Conservation (phyloP, 306 rosid species). For the Corylus americana region DNA sequence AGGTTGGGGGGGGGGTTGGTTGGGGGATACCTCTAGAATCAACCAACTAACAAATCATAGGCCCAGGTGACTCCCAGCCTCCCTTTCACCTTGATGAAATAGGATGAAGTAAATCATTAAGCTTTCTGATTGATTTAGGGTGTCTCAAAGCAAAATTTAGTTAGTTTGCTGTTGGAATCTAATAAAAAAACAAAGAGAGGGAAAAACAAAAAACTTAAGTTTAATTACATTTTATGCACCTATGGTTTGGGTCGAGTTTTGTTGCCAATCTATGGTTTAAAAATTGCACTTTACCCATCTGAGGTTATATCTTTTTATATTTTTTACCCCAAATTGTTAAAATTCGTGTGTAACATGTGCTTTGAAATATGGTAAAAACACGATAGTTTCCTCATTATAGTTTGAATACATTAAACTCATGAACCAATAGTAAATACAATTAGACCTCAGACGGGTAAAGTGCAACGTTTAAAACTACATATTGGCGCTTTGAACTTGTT, state of each 20-base stretch:
- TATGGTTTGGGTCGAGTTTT: not conserved
- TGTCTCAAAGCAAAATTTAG: not conserved
- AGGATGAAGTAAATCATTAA: not conserved
- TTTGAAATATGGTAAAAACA: not conserved
- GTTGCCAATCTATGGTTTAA: not conserved
- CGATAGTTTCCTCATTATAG: not conserved
- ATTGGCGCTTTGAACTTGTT: not conserved
- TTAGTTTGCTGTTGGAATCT: not conserved
- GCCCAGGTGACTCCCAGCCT: not conserved
- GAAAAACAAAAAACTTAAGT: not conserved
- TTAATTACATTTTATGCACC: too few species aligned
- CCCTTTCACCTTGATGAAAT: not conserved
- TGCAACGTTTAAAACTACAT: not conserved
- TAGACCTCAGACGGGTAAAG: not conserved
- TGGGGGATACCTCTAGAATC: not conserved
- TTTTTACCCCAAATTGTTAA: not conserved
- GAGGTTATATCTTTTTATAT: not conserved
- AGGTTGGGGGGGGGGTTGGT: not conserved
- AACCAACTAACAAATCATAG: not conserved
- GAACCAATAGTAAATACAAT: not conserved
- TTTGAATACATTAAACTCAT: not conserved
- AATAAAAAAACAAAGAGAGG: not conserved
- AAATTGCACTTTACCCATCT: not conserved
- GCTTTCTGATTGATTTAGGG: not conserved
- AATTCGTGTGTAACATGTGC: too few species aligned